Evolutionary conservation across 164 flowering plant genomes (phyloP), one percentile per base, ranked within the genome.

Genomic region (Macadamia tetraphylla): DNA sequence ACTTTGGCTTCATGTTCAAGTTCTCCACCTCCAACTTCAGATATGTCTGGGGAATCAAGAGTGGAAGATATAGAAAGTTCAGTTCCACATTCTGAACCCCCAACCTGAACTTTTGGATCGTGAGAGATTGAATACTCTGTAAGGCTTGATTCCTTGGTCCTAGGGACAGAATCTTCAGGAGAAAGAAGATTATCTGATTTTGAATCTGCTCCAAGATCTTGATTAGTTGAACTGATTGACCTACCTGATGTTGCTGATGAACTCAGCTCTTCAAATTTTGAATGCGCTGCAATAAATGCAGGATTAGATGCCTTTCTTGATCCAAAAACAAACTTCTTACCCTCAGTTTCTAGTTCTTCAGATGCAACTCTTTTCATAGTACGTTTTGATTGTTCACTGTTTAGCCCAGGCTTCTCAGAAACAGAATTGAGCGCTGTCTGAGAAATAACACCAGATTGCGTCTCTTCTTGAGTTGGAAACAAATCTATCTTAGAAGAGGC

Each of bases 51-150:
- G 43, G 89, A 87, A 81, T 90, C 96, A 67, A 87, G 89, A 69
- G 89, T 86, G 14, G 91, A 90, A 69, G 96, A 43, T 62, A 88
- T 66, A 64, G 93, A 88, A 70, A 85, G 83, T 67, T 87, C 96
- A 64, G 87, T 85, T 57, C 88, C 90, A 74, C 88, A 87, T 63
- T 88, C 91, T 58, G 90, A 88, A 68, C 82, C 83, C 76, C 82
- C 85, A 73, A 73, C 64, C 48, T 73, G 76, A 67, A 66, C 66
- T 49, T 77, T 75, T 51, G 78, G 44, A 67, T 61, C 63, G 72
- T 65, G 57, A 44, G 76, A 58, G 31, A 63, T 70, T 31, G 71
- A 62, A 73, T 69, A 74, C 42, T 86, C 86, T 52, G 62, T 60
- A 9, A 35, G n/a, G 43, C 58, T 67, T 46, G 46, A 48, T 48